Evolutionary conservation across 805 yeast genomes (phyloP).

Genomic region (Cyberlindnera misumaiensis): DNA sequence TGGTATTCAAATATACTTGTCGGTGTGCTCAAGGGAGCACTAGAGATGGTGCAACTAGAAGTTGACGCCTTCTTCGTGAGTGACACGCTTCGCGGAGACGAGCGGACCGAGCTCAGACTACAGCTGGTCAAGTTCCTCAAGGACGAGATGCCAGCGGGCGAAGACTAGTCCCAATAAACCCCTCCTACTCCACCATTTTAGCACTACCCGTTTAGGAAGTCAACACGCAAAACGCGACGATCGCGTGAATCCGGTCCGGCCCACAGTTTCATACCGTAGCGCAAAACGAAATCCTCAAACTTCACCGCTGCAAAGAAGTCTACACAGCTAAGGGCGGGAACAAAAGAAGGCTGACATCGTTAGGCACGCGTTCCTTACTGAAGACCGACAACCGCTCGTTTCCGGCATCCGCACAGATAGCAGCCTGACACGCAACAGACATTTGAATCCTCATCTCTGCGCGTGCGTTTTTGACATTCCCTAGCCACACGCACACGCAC

Average conservation of each 20-base stretch:
- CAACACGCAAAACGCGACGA: neutral
- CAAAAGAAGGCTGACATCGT: no score
- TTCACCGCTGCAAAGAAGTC: no score
- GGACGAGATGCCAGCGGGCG: conserved; percentile 97
- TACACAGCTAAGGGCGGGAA: no score
- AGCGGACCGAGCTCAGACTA: conserved; percentile 70
- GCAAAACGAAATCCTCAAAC: no score
- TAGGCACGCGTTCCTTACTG: no score
- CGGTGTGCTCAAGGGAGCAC: conserved; percentile 85
- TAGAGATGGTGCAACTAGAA: conserved; percentile 94
- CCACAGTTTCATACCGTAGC: no score
- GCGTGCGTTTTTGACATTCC: no score
- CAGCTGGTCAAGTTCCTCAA: conserved; percentile 65
- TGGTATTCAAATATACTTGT: conserved; percentile 92
- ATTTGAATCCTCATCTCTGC: no score
- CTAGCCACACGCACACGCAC: neutral
- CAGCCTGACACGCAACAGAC: no score
- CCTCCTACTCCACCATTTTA: neutral
- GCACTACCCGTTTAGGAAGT: neutral
- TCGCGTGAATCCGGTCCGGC: no score
- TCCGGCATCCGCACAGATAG: no score
- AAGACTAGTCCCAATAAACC: conserved; percentile 50
- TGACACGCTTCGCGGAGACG: conserved; percentile 80
- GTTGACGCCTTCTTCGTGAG: conserved; percentile 75
- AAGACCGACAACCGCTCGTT: no score